Evolutionary conservation across 108 stramenopile genomes (phyloP).

Genomic region (Epipyxis sp.): DNA sequence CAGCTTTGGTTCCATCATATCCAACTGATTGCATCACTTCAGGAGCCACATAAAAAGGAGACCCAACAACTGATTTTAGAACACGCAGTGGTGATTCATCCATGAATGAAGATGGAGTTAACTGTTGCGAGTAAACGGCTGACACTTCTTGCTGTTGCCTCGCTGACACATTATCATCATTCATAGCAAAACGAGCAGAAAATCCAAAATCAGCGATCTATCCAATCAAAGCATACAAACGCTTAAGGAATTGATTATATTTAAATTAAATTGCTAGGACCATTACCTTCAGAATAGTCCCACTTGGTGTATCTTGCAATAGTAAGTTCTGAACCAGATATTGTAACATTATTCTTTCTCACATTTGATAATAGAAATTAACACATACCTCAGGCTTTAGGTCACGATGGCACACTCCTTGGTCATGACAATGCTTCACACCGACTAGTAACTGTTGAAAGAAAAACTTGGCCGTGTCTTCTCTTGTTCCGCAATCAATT

Average conservation of each 20-base stretch:
- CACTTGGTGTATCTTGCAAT: background rate
- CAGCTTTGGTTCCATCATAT: constrained; percentile 68
- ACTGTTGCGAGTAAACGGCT: no score
- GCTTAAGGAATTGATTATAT: no score
- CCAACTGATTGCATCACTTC: constrained; percentile 61
- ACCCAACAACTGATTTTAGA: constrained; percentile 82
- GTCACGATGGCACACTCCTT: constrained; percentile 37
- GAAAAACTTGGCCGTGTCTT: constrained; percentile 72
- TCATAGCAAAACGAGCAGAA: constrained; percentile 63
- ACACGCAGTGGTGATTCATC: constrained; percentile 45
- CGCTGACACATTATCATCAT: background rate
- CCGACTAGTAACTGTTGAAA: constrained; percentile 84
- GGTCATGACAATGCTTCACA: constrained; percentile 54
- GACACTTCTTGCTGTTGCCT: background rate
- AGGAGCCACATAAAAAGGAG: constrained; percentile 80
- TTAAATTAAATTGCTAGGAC: no score
- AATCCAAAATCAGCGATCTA: constrained; percentile 93
- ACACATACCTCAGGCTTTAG: background rate
- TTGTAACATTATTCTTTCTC: no score
- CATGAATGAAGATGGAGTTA: no score
- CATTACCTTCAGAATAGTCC: background rate
- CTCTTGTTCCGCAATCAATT: constrained; percentile 54
- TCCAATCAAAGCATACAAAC: no score
- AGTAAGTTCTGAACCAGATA: no score
- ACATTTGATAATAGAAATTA: no score